Evolutionary conservation across 2,329 filamentous ascomycete genomes (phyloP), one percentile per base, ranked within the genome.

Genomic region (Sarocladium strictum): DNA sequence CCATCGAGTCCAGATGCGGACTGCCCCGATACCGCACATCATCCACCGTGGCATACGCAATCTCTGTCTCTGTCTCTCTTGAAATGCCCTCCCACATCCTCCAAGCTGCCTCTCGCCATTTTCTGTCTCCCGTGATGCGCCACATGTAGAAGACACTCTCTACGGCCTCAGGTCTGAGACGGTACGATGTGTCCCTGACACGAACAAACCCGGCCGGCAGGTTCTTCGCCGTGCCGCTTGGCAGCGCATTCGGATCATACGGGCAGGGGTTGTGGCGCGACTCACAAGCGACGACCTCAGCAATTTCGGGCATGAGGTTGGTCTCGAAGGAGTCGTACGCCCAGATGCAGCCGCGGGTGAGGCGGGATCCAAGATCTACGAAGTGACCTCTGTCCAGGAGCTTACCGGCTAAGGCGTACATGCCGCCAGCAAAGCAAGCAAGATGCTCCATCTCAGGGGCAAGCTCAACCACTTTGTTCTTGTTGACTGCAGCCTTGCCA

Each of bases 361-460:
- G 70, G 41, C 73, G 72, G 9, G 69, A 68, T n/a, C 71, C 79
- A 15, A 76, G 63, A 43, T 71, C 66, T 53, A 81, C 65, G 58
- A 79, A 71, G 62, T 78, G 72, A 2, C 67, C 64, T 17, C 71
- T 68, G 1, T 70, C 65, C 55, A 88, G 80, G 24, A 90, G 72
- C 57, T 78, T 81, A 1, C 86, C 83, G 1, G 80, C 84, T 33
- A 91, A 76, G 1, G 76, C 86, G 45, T 88, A 84, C 74, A 87
- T 84, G 10, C 86, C 87, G 6, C 87, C 87, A 2, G 80, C 74
- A 63, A 89, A 91, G 67, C 87, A 91, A 2, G 79, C 78, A 2
- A 89, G 72, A 64, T 90, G 87, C 56, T 85, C 66, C 65, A 70
- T 70, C 55, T 72, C 66, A 21, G 64, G 58, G 9, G 60, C 59